Evolutionary conservation across 805 yeast genomes (phyloP).

Genomic region (Teunomyces atbi): DNA sequence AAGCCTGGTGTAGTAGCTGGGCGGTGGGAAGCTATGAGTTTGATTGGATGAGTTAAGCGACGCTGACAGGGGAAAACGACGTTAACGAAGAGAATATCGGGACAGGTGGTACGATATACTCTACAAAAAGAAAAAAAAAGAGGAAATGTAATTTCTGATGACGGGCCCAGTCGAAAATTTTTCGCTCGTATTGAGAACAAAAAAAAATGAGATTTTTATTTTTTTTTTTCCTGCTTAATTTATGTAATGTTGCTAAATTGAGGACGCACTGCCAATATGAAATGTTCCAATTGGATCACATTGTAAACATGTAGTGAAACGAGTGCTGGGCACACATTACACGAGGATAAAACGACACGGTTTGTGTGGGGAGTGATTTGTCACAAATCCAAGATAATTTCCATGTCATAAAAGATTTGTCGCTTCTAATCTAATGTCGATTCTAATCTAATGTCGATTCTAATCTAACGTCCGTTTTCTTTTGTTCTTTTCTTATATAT

Average conservation of each 20-base stretch:
- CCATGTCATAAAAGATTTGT: too few species aligned
- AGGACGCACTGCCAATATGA: neutral
- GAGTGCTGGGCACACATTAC: neutral
- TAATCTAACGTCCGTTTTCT: too few species aligned
- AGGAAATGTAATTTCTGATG: neutral
- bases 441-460: too few species aligned
- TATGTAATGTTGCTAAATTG: neutral
- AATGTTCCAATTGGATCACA: neutral
- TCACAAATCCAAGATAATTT: too few species aligned
- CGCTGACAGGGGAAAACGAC: neutral
- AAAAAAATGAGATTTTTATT: neutral
- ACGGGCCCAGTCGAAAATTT: neutral
- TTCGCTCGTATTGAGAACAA: neutral
- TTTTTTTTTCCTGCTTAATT: neutral
- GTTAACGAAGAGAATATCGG: constrained; percentile 1
- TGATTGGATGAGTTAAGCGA: neutral
- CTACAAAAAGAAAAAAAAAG: neutral
- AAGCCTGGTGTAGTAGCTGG: neutral
- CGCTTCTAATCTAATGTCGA: too few species aligned
- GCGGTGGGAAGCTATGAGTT: neutral
- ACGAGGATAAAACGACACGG: too few species aligned
- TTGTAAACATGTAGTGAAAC: neutral
- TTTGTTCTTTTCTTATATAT: too few species aligned
- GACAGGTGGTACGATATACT: neutral
- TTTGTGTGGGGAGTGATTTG: too few species aligned